phyloP scores from a whole-genome alignment of 2,329 filamentous ascomycete genomes.

The Sporothrix phasma region DNA sequence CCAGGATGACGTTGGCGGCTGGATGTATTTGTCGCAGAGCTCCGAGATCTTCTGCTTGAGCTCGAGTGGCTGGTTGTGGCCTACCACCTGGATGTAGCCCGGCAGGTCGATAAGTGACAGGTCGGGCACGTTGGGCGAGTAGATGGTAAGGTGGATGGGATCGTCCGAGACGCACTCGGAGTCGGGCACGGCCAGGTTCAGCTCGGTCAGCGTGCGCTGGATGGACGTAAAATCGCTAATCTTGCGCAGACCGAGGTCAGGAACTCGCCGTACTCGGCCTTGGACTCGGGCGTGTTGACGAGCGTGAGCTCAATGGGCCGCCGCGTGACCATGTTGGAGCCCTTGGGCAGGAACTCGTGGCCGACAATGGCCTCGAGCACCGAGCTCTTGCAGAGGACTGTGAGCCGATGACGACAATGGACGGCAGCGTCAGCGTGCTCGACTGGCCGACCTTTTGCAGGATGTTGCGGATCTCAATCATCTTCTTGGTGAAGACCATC shows the following conservation, averaged over 20 bases:
- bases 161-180: constrained; percentile 91
- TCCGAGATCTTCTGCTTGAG: constrained; percentile 93
- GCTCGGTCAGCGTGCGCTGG: constrained; percentile 85
- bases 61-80: constrained; percentile 79
- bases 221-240: constrained; percentile 88
- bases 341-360: constrained; percentile 94
- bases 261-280: constrained; percentile 90
- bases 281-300: constrained; percentile 82
- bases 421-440: constrained; percentile 75
- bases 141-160: constrained; percentile 89
- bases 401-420: constrained; percentile 98
- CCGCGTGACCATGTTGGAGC: constrained; percentile 96
- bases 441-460: constrained; percentile 88
- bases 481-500: constrained; percentile 98
- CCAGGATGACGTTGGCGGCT: constrained; percentile 88
- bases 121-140: constrained; percentile 90
- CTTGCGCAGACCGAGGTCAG: constrained; percentile 77
- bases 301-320: constrained; percentile 92
- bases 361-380: constrained; percentile 95
- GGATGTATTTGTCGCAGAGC: constrained; percentile 96
- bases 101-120: constrained; percentile 92
- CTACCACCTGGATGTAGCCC: constrained; percentile 93
- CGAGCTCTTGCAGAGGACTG: constrained; percentile 96
- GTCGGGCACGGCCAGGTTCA: constrained; percentile 87
- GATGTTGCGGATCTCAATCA: constrained; percentile 96